Percentiles rank a stretch among this genome's conserved stretches.
phyloP scores from a whole-genome alignment of 1,284 basidiomycete species.

The Puccinia horiana region DNA sequence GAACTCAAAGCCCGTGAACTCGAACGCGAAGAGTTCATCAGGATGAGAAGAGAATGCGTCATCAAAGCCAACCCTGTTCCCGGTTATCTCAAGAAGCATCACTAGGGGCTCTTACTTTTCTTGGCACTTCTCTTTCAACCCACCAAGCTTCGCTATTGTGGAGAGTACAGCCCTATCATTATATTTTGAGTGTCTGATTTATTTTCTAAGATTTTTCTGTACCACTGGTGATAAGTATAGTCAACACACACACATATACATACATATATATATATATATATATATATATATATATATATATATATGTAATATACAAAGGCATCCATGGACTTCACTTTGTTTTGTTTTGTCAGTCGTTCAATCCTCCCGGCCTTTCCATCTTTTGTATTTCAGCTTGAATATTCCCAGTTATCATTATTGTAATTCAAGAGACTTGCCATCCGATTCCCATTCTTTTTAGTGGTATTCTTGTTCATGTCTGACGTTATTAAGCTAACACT shows the following conservation, averaged over 20 bases:
- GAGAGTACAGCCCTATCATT: neutral
- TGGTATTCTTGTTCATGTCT: too few relatives aligned
- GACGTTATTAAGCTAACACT: too few relatives aligned
- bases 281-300: too few relatives aligned
- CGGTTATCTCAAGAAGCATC: constrained; percentile 28
- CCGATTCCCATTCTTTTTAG: too few relatives aligned
- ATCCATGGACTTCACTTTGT: neutral
- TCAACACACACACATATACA: neutral
- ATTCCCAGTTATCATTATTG: neutral
- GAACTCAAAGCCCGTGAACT: constrained; percentile 18
- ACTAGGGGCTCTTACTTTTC: neutral
- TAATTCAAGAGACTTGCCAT: neutral
- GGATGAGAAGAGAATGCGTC: constrained; percentile 37
- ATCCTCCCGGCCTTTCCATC: neutral
- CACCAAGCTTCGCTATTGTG: neutral
- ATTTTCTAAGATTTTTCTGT: neutral
- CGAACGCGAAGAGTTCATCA: constrained; percentile 31
- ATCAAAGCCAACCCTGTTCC: constrained; percentile 42
- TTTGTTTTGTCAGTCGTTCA: too few relatives aligned
- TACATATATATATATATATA: too few relatives aligned
- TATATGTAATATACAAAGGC: too few relatives aligned
- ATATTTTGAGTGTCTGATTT: neutral
- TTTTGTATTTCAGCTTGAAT: constrained; percentile 12
- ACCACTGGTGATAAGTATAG: neutral
- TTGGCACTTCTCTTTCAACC: neutral